Evolutionary conservation across 2,329 filamentous ascomycete species (phyloP).

Genomic region (Exophiala lecanii-corni): DNA sequence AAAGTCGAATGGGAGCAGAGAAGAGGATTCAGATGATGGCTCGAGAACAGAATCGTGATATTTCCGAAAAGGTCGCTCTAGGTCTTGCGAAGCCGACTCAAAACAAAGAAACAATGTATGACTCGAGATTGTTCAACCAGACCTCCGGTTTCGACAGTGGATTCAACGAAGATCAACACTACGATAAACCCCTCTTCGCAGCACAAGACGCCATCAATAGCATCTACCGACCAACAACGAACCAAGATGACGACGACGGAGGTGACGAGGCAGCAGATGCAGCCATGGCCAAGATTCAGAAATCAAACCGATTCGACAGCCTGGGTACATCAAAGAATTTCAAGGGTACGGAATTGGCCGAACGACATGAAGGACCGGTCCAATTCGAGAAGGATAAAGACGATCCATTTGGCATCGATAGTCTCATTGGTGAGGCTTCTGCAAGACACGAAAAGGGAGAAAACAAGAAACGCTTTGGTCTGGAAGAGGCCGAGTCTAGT

Average conservation of each 20-base stretch:
- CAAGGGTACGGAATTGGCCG: slow-evolving; percentile 68
- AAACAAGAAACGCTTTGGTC: slow-evolving; percentile 69
- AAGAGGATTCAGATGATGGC: slow-evolving; percentile 88
- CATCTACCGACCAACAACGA: slow-evolving; percentile 79
- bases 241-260: slow-evolving; percentile 64
- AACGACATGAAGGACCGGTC: slow-evolving; percentile 85
- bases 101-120: slow-evolving; percentile 91
- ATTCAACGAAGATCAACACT: slow-evolving; percentile 95
- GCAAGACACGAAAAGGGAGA: slow-evolving; percentile 36
- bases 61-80: slow-evolving; percentile 92
- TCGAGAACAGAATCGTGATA: slow-evolving; percentile 91
- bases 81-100: slow-evolving; percentile 93
- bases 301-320: slow-evolving; percentile 79
- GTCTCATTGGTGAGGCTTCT: slow-evolving; percentile 75
- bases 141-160: slow-evolving; percentile 83
- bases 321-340: slow-evolving; percentile 79
- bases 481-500: slow-evolving; percentile 50
- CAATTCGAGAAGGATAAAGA: slow-evolving; percentile 87
- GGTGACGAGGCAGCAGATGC: slow-evolving; percentile 69
- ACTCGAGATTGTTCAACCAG: slow-evolving; percentile 92
- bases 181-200: slow-evolving; percentile 95
- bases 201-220: slow-evolving; percentile 91
- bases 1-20: slow-evolving; percentile 94
- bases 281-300: slow-evolving; percentile 84
- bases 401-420: slow-evolving; percentile 92